Base-by-base conservation (phyloP, 2,329 filamentous ascomycete genomes). In the Fusarium ramigenum region DNA sequence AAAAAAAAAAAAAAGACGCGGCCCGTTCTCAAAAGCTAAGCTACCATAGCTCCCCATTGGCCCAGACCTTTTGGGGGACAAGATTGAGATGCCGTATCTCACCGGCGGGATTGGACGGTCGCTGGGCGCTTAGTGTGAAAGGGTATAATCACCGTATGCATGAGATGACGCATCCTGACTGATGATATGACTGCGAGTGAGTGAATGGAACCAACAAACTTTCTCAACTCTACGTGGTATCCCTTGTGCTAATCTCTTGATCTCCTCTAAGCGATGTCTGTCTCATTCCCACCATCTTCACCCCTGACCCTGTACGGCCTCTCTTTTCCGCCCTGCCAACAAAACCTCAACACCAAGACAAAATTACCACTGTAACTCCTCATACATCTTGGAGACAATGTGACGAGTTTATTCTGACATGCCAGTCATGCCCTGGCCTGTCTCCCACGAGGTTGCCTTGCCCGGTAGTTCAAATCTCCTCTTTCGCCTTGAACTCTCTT, bases 261-360 rank as follows among this genome's bases (percentile, higher is more conserved):
- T 42, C 53, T 21, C 7, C 32, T 36, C 32, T 37, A 40, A 32
- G n/a, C 23, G 18, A 32, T 53, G 36, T 32, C 53, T 32, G 28
- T 34, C 30, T 36, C 40, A 50, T 32, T 46, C 50, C 63, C 47
- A 23, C 30, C 30, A 19, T 19, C n/a, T 25, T 43, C 11, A 32
- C 43, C 64, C 64, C 30, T 47, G 52, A 53, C 47, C 54, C 47
- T 54, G 58, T n/a, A 16, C 32, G 49, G 64, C 57, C 66, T 69
- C 34, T 69, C 44, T 69, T 46, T 69, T 64, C 66, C 65, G 58
- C 64, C 66, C 64, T 52, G 49, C 42, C 43, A 36, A 47, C 23
- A 12, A 47, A 9, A 9, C 18, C 14, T 10, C 19, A 46, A 21
- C 18, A 12, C 5, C 18, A 4, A 7, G 47, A 34, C 47, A 50